Base-by-base conservation (phyloP, 1,284 basidiomycete genomes). In the Moesziomyces globuligerus region DNA sequence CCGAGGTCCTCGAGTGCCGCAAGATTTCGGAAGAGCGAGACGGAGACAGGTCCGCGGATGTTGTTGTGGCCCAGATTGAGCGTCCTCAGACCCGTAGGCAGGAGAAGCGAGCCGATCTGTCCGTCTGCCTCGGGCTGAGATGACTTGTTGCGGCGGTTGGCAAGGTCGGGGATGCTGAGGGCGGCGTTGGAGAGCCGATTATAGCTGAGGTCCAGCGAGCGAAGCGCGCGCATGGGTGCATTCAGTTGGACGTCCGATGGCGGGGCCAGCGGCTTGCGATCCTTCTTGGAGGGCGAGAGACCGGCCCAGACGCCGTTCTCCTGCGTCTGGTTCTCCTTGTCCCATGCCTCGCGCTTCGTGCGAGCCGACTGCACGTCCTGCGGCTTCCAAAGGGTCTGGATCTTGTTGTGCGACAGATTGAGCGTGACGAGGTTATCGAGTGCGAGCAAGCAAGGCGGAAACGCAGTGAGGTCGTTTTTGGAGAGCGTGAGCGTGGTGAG, bases 381-480 rank as follows among this genome's bases (percentile, higher is more conserved):
- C 17, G 70, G 62, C 23, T 39, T 48, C 79, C 79, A 81, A 23
- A 81, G 67, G 11, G 60, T 45, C 17, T 51, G 54, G 15, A 81
- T 59, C 44, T 53, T 55, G 55, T 81, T 81, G 54, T 77, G 58
- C 17, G 77, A 76, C 13, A 81, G 66, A 51, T 79, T 65, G 41
- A 81, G 72, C n/a, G 49, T 62, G 15, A 74, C 50, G 13, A 81
- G 74, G 21, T 60, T 58, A 43, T 72, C 70, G 34, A 76, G 72
- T 3, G 69, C 67, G 13, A 75, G 62, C 23, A 81, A 47, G 15
- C 52, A 72, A 10, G 44, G 15, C 6, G 79, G 79, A 17, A 79
- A 52, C 9, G 55, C 28, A 1, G 65, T 57, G 40, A 81, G 64
- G 23, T 48, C 56, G 49, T 81, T 81, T 26, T 54, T 67, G 39